Evolutionary conservation across 164 flowering plant genomes (phyloP).

Genomic region (Magnolia officinalis): DNA sequence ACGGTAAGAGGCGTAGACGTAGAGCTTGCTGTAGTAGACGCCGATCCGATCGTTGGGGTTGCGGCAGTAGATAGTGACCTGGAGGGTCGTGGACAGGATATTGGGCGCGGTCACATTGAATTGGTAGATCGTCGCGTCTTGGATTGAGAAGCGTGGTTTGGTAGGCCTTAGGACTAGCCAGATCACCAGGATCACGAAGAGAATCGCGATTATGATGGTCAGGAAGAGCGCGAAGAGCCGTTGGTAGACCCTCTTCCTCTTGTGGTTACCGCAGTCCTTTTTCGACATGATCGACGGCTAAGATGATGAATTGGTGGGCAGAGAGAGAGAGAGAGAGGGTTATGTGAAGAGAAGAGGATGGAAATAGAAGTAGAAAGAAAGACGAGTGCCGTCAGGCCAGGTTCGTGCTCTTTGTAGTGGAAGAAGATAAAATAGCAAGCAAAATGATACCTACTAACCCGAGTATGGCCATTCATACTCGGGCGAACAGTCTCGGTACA

Average conservation of each 20-base stretch:
- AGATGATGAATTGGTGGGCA: neutral
- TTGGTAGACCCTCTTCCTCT: constrained; percentile 4
- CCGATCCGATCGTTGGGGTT: constrained; percentile 22
- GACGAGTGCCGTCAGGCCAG: no score
- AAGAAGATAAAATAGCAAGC: no score
- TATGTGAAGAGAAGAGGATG: neutral
- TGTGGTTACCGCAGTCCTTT: constrained; percentile 7
- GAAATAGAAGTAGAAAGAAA: neutral
- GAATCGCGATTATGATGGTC: constrained; percentile 10
- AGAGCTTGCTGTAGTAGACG: constrained; percentile 16
- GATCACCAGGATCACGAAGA: constrained; percentile 11
- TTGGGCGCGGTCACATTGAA: constrained; percentile 12
- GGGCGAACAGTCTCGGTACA: no score
- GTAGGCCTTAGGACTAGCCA: constrained; percentile 18
- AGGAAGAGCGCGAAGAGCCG: constrained; percentile 1
- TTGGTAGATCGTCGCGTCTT: constrained; percentile 15
- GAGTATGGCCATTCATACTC: no score
- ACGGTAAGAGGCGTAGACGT: constrained; percentile 14
- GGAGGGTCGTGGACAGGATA: constrained; percentile 9
- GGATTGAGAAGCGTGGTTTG: constrained; percentile 16
- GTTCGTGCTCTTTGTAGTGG: no score
- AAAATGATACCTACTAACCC: no score
- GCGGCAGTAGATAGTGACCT: constrained; percentile 11
- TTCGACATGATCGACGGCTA: constrained; percentile 4
- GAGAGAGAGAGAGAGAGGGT: neutral